Evolutionary conservation across 805 yeast species (phyloP), one percentile per base, ranked within the genome.

Genomic region (Debaryomyces prosopidis): DNA sequence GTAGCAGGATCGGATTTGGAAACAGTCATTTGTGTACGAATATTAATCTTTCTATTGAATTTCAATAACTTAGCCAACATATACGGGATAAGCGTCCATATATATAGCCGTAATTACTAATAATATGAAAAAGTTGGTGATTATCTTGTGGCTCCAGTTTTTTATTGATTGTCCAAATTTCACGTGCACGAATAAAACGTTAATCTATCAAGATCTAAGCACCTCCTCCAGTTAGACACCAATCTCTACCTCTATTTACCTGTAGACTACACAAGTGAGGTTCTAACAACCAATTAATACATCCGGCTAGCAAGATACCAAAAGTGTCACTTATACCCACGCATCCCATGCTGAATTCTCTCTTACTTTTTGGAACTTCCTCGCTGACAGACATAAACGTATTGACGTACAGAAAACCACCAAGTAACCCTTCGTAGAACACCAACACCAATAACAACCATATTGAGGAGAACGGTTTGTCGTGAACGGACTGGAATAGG

Each of bases 371-470:
- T 0, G 77, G 68, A 5, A 67, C 62, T 18, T 65, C 62, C 47
- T 89, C 95, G 31, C 85, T 76, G 1, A 91, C 91, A 12, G 80
- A 71, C 73, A 86, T 71, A 58, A 88, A 92, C 0, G 97, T 91
- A 60, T 92, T 91, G 43, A 89, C 94, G 60, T 92, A 92, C 14
- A 92, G 81, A 2, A 87, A 79, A 0, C 99, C 98, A 1, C 98
- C 99, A 9, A 92, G 72, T 16, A 94, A 73, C 0, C 98, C 94
- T 60, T 92, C 98, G 64, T 88, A 92, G 48, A 92, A 79, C 5
- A 89, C 77, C 26, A 91, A 62, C 0, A 75, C 7, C 70, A 89
- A 73, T 32, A 90, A 57, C 1, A 79, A 53, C 73, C 85, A 87
- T 2, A 92, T 78, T 32, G 68, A 75, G 2, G 84, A 79, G 15